Conservation (phyloP, 116 monocot species). For the Cymodocea nodosa region DNA sequence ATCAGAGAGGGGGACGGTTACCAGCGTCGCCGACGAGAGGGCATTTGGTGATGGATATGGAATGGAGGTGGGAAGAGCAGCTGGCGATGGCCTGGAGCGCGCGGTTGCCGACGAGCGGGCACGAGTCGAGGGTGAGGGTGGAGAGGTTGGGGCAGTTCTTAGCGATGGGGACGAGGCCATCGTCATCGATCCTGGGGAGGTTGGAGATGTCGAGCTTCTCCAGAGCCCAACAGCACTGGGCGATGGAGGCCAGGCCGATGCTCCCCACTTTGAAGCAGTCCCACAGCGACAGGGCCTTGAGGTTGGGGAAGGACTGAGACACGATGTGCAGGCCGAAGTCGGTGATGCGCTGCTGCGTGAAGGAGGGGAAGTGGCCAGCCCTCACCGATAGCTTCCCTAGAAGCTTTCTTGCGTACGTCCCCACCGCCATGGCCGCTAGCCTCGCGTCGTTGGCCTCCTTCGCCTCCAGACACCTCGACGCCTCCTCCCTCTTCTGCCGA, state of each 20-base stretch:
- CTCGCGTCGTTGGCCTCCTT: slow-evolving; percentile 16
- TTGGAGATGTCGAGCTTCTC: slow-evolving; percentile 17
- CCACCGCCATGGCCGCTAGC: slow-evolving; percentile 15
- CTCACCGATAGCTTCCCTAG: slow-evolving; percentile 12
- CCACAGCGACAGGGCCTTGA: slow-evolving; percentile 11
- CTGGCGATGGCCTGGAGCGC: slow-evolving; percentile 9
- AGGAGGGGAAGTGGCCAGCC: background rate
- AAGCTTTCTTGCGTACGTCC: slow-evolving; percentile 3
- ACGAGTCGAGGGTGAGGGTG: slow-evolving; percentile 7
- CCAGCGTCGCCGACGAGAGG: slow-evolving; percentile 13
- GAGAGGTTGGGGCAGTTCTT: slow-evolving; percentile 14
- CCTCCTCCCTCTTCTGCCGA: slow-evolving; percentile 1
- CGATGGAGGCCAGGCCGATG: slow-evolving; percentile 11
- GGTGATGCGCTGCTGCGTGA: slow-evolving; percentile 8
- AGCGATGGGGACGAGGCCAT: slow-evolving; percentile 13
- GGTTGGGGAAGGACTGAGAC: slow-evolving; percentile 14
- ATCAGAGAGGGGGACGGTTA: background rate
- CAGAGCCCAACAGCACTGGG: slow-evolving; percentile 3
- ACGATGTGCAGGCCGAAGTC: slow-evolving; percentile 17
- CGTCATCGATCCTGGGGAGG: slow-evolving; percentile 6
- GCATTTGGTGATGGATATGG: slow-evolving; percentile 12
- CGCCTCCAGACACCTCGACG: slow-evolving; percentile 7
- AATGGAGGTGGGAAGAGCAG: slow-evolving; percentile 11
- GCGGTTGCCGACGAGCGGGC: slow-evolving; percentile 12
- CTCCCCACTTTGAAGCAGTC: slow-evolving; percentile 12